phyloP scores from a whole-genome alignment of 2,329 filamentous ascomycete species.

The Sporothrix brasiliensis region DNA sequence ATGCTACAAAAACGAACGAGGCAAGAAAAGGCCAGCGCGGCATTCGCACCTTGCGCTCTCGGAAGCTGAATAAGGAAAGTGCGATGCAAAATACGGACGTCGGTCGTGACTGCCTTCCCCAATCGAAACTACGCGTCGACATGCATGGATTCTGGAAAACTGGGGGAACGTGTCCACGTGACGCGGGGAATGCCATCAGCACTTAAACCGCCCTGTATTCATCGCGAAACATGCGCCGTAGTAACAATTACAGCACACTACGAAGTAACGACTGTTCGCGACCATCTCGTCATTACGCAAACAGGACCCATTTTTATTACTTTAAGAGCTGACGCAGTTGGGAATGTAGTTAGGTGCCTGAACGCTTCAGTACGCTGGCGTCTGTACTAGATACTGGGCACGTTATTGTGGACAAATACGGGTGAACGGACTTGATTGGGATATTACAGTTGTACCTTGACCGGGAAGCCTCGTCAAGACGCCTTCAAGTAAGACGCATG shows the following conservation, averaged over 20 bases:
- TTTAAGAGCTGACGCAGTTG: not conserved
- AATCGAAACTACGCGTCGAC: constrained; percentile 18
- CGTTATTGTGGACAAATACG: not conserved
- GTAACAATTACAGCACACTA: too few relatives aligned
- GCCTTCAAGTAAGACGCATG: too few relatives aligned
- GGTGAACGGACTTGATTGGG: too few relatives aligned
- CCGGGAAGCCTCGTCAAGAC: too few relatives aligned
- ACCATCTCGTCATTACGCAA: constrained; percentile 18
- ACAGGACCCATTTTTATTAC: constrained; percentile 12
- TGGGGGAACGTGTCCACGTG: not conserved
- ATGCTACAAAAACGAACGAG: not conserved
- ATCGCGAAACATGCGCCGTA: not conserved
- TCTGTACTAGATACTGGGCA: not conserved
- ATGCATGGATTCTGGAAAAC: too few relatives aligned
- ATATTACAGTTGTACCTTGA: too few relatives aligned
- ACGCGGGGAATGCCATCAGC: constrained; percentile 7
- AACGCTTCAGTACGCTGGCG: not conserved
- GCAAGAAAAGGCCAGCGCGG: not conserved
- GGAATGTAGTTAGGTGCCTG: not conserved
- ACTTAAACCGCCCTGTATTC: not conserved
- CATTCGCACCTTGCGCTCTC: not conserved
- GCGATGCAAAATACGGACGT: constrained; percentile 20
- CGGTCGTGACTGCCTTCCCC: constrained; percentile 24
- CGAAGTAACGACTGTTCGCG: not conserved
- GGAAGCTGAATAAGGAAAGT: constrained; percentile 18